Conservation (phyloP, 805 yeast genomes). For the Sugiyamaella marilandica region DNA sequence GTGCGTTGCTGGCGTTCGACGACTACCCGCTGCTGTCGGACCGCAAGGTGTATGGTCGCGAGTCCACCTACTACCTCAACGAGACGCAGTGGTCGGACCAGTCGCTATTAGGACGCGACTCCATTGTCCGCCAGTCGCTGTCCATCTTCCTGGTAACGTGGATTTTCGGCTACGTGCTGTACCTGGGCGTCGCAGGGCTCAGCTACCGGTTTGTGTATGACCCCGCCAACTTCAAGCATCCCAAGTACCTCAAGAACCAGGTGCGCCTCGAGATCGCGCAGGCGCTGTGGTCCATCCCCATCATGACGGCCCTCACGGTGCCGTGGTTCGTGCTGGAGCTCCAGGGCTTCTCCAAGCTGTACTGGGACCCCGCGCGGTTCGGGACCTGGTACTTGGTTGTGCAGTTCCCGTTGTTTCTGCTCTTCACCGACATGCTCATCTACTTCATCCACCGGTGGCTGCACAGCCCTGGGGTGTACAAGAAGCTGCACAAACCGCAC, state of each 20-base stretch:
- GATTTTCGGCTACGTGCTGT: conserved; percentile 82
- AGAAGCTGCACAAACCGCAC: conserved; percentile 88
- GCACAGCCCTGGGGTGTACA: conserved; percentile 90
- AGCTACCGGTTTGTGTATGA: conserved; percentile 80
- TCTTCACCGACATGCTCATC: conserved; percentile 92
- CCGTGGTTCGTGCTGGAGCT: conserved; percentile 89
- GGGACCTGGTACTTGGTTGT: conserved; percentile 66
- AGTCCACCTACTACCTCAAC: conserved; percentile 3
- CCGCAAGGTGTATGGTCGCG: conserved; percentile 52
- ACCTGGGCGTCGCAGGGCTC: conserved; percentile 67
- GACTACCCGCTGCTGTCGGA: not conserved
- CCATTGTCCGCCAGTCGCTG: conserved; percentile 62
- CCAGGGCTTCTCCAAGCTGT: conserved; percentile 76
- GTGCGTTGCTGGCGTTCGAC: not conserved
- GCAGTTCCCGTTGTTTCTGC: conserved; percentile 73
- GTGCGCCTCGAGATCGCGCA: conserved; percentile 74
- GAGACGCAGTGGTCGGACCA: conserved; percentile 55
- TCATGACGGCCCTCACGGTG: conserved; percentile 78
- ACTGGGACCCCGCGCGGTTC: conserved; percentile 57
- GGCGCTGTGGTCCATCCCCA: conserved; percentile 79
- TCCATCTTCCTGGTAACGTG: conserved; percentile 66
- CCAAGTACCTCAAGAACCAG: conserved; percentile 92
- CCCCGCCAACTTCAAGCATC: conserved; percentile 87
- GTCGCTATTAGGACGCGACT: conserved; percentile 71
- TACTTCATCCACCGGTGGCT: conserved; percentile 88